Evolutionary conservation across 148 eudicot species (phyloP), one percentile per base, ranked within the genome.

Genomic region (Rhododendron ferrugineum): DNA sequence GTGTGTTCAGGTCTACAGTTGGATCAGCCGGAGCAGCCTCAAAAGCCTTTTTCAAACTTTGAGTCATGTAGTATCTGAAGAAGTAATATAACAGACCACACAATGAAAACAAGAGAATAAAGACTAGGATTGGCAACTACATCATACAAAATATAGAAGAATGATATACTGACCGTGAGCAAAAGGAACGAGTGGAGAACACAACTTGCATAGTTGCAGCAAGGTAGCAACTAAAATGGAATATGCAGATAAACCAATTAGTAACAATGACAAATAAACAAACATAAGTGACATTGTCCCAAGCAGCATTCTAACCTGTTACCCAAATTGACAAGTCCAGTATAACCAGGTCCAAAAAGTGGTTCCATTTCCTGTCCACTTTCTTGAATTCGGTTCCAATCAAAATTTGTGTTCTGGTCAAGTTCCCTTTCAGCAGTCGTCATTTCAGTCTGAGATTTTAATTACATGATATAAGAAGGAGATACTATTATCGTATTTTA

Each of bases 391-490:
- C 99, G 94, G 82, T 97, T 97, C 99, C 99, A 97, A 84, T 97
- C 99, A 85, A 91, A 97, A 86, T 94, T 97, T 82, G 97, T 92
- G 85, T 97, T 97, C 87, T 95, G 98, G 87, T 97, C 97, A 86
- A 97, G 98, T 90, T 97, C 99, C 92, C 92, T 92, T 85, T 97
- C 99, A 86, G 99, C 99, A 89, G 99, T 97, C n/a, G 99, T 97
- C 96, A 97, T 87, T 92, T 97, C 99, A 82, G 99, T 97, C 99
- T 97, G 90, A 56, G 28, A 37, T 36, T 66, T 66, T 50, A 34
- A 30, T 49, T 23, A 8, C 82, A 15, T 10, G 11, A 42, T 81
- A 64, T 3, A 74, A 54, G 28, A 23, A 66, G 4, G 36, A 34
- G 36, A 34, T 1, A 34, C 36, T 34, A 34, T 34, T 34, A 34